phyloP scores from a whole-genome alignment of 805 yeast genomes.

The Clavispora carvajalis region DNA sequence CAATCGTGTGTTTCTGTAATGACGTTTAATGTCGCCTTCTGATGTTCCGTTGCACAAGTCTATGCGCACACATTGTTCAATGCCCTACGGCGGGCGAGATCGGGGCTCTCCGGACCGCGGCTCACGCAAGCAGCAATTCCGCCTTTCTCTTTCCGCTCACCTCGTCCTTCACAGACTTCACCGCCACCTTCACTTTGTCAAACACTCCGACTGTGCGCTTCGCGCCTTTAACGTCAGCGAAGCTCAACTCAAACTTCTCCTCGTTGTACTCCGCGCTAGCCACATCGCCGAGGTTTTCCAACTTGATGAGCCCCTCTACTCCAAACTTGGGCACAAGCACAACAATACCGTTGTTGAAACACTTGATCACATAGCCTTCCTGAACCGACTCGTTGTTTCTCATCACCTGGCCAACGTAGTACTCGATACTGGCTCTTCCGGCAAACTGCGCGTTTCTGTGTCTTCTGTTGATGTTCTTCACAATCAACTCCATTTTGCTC shows the following conservation, averaged over 20 bases:
- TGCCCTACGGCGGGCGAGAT: no score
- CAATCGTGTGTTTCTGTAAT: no score
- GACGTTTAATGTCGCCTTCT: no score
- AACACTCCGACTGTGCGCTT: constrained; percentile 61
- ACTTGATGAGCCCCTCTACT: constrained; percentile 84
- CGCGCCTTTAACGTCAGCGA: constrained; percentile 43
- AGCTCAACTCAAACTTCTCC: constrained; percentile 63
- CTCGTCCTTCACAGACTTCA: constrained; percentile 77
- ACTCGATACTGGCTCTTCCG: constrained; percentile 95
- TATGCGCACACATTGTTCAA: no score
- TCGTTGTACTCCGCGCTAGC: constrained; percentile 68
- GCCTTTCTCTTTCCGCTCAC: constrained; percentile 91
- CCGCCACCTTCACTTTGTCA: constrained; percentile 79
- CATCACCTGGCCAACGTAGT: constrained; percentile 97
- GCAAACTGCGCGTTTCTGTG: constrained; percentile 99
- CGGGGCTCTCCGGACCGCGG: no score
- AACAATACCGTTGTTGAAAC: constrained; percentile 91
- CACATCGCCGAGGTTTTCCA: constrained; percentile 68
- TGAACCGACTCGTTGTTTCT: constrained; percentile 73
- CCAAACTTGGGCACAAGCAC: constrained; percentile 95
- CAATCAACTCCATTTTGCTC: constrained; percentile 80
- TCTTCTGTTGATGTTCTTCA: constrained; percentile 83
- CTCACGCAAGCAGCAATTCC: constrained; percentile 54
- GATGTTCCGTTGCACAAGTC: no score
- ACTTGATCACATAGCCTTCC: constrained; percentile 88